phyloP scores from a whole-genome alignment of 768 basidiomycete species.

The Hirschioporus abietinus region DNA sequence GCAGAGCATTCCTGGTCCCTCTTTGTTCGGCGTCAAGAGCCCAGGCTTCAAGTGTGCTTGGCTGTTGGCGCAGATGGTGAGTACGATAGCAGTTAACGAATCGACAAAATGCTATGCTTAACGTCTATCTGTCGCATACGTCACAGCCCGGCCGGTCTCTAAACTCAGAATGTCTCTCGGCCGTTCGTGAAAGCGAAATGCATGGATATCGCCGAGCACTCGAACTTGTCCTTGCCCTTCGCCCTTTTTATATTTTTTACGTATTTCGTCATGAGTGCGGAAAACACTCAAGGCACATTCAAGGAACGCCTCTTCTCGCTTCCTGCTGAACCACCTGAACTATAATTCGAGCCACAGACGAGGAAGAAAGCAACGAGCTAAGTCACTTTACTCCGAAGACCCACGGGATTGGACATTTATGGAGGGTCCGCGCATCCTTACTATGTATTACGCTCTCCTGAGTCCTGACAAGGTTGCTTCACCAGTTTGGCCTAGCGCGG shows the following conservation, averaged over 20 bases:
- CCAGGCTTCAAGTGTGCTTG: neutral
- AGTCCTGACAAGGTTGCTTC: neutral
- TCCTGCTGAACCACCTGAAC: neutral
- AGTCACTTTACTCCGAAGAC: neutral
- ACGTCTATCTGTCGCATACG: neutral
- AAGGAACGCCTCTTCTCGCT: neutral
- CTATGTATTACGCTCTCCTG: neutral
- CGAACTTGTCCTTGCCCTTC: neutral
- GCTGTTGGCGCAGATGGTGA: neutral
- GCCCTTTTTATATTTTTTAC: neutral
- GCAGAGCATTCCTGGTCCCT: neutral
- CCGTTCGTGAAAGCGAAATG: neutral
- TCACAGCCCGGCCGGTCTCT: neutral
- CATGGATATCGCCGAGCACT: neutral
- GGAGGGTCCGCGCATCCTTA: neutral
- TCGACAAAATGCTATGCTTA: neutral
- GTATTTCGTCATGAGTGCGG: neutral
- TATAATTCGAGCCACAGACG: neutral
- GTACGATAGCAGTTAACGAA: neutral
- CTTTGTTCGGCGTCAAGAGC: neutral
- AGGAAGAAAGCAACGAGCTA: neutral
- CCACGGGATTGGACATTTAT: neutral
- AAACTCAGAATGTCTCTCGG: neutral
- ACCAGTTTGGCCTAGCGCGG: neutral
- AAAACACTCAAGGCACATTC: neutral